Conservation (phyloP, 208 protist species). For the Wallacemonas sp. region DNA sequence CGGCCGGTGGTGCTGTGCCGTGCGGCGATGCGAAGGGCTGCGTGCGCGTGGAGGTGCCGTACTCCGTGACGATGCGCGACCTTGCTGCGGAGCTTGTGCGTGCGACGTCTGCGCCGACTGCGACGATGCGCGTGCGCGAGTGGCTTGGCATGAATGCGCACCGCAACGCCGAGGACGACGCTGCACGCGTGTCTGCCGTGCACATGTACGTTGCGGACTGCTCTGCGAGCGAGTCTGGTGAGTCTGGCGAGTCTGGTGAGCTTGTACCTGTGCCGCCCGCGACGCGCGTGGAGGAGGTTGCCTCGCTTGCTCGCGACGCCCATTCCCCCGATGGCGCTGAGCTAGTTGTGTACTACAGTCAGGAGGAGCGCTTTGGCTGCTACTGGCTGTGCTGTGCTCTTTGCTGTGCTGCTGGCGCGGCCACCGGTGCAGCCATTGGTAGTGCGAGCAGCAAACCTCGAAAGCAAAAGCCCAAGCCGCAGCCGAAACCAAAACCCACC, state of each 20-base stretch:
- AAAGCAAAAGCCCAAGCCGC: not conserved
- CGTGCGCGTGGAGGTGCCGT: conserved; percentile 14
- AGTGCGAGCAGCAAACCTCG: conserved; percentile 8
- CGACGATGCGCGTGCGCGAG: conserved; percentile 4
- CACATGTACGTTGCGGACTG: conserved; percentile 16
- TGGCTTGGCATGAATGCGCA: conserved; percentile 3
- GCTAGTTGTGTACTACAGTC: conserved; percentile 11
- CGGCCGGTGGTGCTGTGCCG: not conserved
- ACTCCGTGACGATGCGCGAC: conserved; percentile 12
- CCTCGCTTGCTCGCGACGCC: not conserved
- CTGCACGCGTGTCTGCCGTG: conserved; percentile 4
- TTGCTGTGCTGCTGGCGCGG: conserved; percentile 26
- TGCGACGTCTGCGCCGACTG: conserved; percentile 6
- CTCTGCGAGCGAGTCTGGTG: no score
- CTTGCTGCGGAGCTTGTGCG: conserved; percentile 7
- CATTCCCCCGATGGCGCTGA: not conserved
- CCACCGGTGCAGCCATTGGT: not conserved
- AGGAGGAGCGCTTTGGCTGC: conserved; percentile 14
- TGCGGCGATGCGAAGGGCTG: not conserved
- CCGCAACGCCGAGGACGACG: not conserved
- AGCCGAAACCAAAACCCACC: not conserved
- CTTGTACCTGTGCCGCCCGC: not conserved
- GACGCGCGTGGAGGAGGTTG: conserved; percentile 5
- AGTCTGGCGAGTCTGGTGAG: conserved; percentile 1
- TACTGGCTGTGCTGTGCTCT: conserved; percentile 14